A percentile compares a stretch with the other conserved stretches of the same genome.
These are phyloP conservation scores for Penicillium pancosmium DNA, from an alignment of 495 filamentous ascomycete species.

Conservation along the genomic window DNA sequence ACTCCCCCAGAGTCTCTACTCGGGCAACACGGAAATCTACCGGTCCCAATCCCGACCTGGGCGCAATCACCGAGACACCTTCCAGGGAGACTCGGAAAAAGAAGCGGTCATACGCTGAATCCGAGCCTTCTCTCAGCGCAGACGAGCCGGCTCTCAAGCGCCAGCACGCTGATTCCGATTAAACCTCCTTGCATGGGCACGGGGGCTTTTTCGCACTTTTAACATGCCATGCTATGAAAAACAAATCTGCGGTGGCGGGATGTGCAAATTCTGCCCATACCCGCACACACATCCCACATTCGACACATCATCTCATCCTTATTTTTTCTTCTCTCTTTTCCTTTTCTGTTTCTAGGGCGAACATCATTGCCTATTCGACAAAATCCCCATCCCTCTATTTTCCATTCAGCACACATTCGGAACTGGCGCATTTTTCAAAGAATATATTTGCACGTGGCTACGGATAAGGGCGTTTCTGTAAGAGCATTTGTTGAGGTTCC, in stretches of 20 bases:
- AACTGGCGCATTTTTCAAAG: constrained; percentile 2
- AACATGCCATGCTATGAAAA: background rate
- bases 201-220: background rate
- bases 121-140: background rate
- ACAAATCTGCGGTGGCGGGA: background rate
- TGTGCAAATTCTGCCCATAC: background rate
- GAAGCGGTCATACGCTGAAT: constrained; percentile 19
- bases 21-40: constrained; percentile 1
- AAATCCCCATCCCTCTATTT: background rate
- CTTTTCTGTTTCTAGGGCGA: background rate
- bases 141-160: constrained; percentile 21
- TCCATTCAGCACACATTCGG: constrained; percentile 2
- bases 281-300: background rate
- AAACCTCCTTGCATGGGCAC: background rate
- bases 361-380: background rate
- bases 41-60: constrained; percentile 7
- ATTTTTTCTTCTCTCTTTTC: constrained; percentile 2
- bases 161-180: constrained; percentile 16
- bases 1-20: background rate
- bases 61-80: background rate
- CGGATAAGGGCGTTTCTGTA: background rate
- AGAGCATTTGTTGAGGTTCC: background rate
- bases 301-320: background rate
- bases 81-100: constrained; percentile 8
- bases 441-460: constrained; percentile 2